Conservation (phyloP, 1,284 basidiomycete genomes). For the Cutaneotrichosporon daszewskae region DNA sequence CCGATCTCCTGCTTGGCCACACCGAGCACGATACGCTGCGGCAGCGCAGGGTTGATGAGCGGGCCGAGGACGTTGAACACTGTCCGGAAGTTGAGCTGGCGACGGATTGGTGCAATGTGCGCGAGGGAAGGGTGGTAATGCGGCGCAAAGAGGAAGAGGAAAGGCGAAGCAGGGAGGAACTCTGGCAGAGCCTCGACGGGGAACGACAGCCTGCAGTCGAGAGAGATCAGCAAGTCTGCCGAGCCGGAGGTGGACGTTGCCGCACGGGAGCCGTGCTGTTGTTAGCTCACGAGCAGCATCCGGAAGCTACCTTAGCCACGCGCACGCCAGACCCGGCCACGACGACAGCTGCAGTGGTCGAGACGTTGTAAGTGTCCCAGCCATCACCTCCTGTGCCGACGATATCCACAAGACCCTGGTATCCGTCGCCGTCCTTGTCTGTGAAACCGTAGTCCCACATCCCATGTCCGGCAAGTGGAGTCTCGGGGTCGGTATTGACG, state of each 20-base stretch:
- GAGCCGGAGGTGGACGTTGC: constrained; percentile 93
- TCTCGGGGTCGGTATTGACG: constrained; percentile 21
- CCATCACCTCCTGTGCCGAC: constrained; percentile 91
- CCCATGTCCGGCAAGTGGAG: constrained; percentile 17
- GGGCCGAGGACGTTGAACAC: constrained; percentile 97
- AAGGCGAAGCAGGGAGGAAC: constrained; percentile 58
- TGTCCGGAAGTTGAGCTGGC: constrained; percentile 86
- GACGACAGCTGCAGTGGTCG: constrained; percentile 88
- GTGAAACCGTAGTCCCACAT: constrained; percentile 45
- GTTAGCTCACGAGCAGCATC: not conserved
- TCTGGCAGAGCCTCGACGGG: constrained; percentile 57
- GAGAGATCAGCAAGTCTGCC: constrained; percentile 81
- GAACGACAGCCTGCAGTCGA: constrained; percentile 74
- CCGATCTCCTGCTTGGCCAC: constrained; percentile 84
- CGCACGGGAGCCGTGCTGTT: constrained; percentile 83
- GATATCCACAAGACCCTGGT: constrained; percentile 51
- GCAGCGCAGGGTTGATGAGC: constrained; percentile 84
- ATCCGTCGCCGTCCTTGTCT: constrained; percentile 43
- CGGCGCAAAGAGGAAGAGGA: constrained; percentile 88
- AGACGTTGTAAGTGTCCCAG: constrained; percentile 95
- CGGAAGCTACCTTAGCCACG: constrained; percentile 72
- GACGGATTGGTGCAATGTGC: constrained; percentile 76
- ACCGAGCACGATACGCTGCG: constrained; percentile 81
- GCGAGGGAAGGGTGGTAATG: constrained; percentile 88
- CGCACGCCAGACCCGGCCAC: constrained; percentile 90